A percentile compares a stretch with the other conserved stretches of the same genome.
These are phyloP conservation scores for Irpex sp. DNA, from an alignment of 1,284 basidiomycete species.

Conservation along the genomic window DNA sequence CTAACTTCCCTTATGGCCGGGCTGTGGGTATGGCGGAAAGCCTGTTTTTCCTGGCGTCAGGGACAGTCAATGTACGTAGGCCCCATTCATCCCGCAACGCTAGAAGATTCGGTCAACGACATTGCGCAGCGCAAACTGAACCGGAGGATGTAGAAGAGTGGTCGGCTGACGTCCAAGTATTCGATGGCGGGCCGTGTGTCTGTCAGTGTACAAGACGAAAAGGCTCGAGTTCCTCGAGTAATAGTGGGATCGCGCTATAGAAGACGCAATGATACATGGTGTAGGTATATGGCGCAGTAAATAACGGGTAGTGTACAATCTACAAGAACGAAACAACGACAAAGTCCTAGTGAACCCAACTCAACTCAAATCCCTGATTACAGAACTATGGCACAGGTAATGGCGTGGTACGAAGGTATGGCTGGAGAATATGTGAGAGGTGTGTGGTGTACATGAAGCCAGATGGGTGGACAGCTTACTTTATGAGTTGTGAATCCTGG, in stretches of 20 bases:
- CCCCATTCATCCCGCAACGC: background rate
- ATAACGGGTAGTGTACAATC: background rate
- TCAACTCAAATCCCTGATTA: background rate
- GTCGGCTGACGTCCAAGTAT: background rate
- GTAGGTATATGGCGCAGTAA: background rate
- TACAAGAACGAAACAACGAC: background rate
- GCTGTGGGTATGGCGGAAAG: background rate
- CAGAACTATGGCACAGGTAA: background rate
- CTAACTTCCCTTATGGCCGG: background rate
- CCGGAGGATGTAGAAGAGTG: background rate
- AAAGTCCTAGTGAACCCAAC: background rate
- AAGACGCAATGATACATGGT: background rate
- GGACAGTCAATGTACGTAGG: background rate
- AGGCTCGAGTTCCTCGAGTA: background rate
- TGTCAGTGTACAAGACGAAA: background rate
- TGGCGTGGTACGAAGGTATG: constrained; percentile 15
- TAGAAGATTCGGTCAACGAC: too few relatives aligned
- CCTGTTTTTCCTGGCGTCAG: background rate
- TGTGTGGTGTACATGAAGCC: too few relatives aligned
- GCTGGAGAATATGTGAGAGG: background rate
- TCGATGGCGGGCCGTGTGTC: background rate
- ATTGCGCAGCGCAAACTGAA: background rate
- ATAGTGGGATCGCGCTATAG: background rate
- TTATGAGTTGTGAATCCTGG: constrained; percentile 68
- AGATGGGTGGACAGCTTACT: constrained; percentile 33